Conservation (phyloP, 306 rosid species). For the Delonix regia region DNA sequence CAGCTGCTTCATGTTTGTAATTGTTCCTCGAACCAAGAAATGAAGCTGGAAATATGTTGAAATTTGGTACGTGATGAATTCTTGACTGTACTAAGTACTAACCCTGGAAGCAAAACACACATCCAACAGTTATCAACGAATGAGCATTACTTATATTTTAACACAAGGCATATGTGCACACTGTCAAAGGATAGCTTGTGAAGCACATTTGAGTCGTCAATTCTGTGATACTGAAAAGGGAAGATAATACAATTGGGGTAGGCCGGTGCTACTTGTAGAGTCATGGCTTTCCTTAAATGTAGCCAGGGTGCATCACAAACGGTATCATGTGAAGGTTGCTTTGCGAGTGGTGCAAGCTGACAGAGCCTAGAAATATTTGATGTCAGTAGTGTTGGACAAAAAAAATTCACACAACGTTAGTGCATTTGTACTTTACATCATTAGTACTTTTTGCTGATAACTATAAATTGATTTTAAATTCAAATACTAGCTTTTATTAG, state of each 20-base stretch:
- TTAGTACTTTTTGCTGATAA: neutral
- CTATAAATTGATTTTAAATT: neutral
- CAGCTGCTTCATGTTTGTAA: conserved; percentile 24
- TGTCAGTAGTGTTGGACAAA: conserved; percentile 5
- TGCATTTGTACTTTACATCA: neutral
- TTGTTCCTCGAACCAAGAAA: conserved; percentile 24
- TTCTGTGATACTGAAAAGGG: neutral
- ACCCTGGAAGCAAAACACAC: conserved; percentile 3
- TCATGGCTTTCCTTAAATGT: neutral
- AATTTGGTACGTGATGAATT: neutral
- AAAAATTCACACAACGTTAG: neutral
- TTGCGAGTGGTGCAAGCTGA: conserved; percentile 4
- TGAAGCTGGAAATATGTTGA: conserved; percentile 17
- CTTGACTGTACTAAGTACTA: neutral
- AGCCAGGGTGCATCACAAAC: neutral
- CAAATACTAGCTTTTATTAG: neutral
- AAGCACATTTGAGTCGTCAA: neutral
- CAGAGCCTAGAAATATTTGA: neutral
- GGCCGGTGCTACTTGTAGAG: neutral
- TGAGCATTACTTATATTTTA: neutral
- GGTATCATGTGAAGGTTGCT: conserved; percentile 28
- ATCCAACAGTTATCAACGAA: neutral
- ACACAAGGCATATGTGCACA: neutral
- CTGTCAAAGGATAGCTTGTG: neutral
- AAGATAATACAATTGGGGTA: neutral